Conservation (phyloP, 2,329 filamentous ascomycete species). For the Elsinoe perseae region DNA sequence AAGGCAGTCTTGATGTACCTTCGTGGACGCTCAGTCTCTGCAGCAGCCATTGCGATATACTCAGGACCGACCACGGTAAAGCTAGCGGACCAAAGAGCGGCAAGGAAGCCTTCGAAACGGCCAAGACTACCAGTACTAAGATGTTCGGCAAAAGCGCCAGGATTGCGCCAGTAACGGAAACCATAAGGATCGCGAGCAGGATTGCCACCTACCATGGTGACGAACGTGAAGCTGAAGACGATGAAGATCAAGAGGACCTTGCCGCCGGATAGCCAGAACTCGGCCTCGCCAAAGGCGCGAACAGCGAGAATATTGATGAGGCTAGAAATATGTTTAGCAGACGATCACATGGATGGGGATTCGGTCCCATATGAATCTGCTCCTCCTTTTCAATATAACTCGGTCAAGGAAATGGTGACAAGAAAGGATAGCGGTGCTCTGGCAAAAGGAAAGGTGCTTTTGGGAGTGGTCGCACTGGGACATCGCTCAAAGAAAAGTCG, state of each 20-base stretch:
- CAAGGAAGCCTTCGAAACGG: conserved; percentile 32
- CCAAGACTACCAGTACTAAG: conserved; percentile 25
- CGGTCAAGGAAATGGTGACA: neutral
- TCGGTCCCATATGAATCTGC: neutral
- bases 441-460: conserved; percentile 11
- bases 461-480: conserved; percentile 2
- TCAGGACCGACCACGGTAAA: conserved; percentile 43
- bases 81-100: conserved; percentile 32
- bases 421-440: conserved; percentile 4
- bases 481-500: conserved; percentile 2
- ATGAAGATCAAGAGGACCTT: conserved; percentile 37
- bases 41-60: conserved; percentile 44
- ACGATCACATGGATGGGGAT: neutral
- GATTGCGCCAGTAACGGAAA: conserved; percentile 35
- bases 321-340: conserved; percentile 20
- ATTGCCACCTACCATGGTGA: conserved; percentile 27
- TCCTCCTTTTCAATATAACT: neutral
- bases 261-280: conserved; percentile 47
- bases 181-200: conserved; percentile 33
- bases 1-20: conserved; percentile 41
- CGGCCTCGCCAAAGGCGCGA: conserved; percentile 38
- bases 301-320: conserved; percentile 40
- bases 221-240: conserved; percentile 29
- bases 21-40: conserved; percentile 41
- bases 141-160: conserved; percentile 25